Conservation (phyloP, 129 eudicot species). For the Smallanthus sonchifolius region DNA sequence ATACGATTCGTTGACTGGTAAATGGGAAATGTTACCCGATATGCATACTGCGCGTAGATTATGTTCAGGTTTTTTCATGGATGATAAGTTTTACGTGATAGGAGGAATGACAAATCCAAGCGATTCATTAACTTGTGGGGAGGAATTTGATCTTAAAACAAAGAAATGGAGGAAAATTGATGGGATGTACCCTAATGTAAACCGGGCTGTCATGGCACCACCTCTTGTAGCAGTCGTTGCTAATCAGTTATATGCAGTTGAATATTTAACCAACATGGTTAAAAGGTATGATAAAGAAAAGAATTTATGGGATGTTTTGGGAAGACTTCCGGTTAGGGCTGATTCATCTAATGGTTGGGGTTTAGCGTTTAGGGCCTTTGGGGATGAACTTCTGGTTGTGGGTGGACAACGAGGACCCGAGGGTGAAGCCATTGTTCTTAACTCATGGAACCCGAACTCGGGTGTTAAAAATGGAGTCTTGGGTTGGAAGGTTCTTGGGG, state of each 20-base stretch:
- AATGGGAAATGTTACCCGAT: slow-evolving; percentile 55
- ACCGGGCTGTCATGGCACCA: slow-evolving; percentile 61
- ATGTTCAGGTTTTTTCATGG: slow-evolving; percentile 68
- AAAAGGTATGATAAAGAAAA: slow-evolving; percentile 52
- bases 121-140: slow-evolving; percentile 59
- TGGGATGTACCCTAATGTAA: slow-evolving; percentile 58
- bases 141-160: slow-evolving; percentile 46
- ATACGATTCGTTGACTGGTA: slow-evolving; percentile 45
- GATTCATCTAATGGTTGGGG: too few relatives aligned
- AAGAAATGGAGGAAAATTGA: slow-evolving; percentile 50
- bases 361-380: too few relatives aligned
- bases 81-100: slow-evolving; percentile 60
- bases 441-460: too few relatives aligned
- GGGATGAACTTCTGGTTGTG: too few relatives aligned
- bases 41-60: slow-evolving; percentile 55
- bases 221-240: slow-evolving; percentile 73
- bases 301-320: slow-evolving; percentile 53
- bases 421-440: too few relatives aligned
- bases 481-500: too few relatives aligned
- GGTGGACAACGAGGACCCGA: too few relatives aligned
- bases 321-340: not conserved
- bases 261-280: slow-evolving; percentile 44
- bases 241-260: slow-evolving; percentile 57
- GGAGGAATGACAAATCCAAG: slow-evolving; percentile 59
- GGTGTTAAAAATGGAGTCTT: too few relatives aligned